These are phyloP conservation scores for Fusarium burgessii DNA, from an alignment of 2,329 filamentous ascomycete genomes.

Conservation along the genomic window DNA sequence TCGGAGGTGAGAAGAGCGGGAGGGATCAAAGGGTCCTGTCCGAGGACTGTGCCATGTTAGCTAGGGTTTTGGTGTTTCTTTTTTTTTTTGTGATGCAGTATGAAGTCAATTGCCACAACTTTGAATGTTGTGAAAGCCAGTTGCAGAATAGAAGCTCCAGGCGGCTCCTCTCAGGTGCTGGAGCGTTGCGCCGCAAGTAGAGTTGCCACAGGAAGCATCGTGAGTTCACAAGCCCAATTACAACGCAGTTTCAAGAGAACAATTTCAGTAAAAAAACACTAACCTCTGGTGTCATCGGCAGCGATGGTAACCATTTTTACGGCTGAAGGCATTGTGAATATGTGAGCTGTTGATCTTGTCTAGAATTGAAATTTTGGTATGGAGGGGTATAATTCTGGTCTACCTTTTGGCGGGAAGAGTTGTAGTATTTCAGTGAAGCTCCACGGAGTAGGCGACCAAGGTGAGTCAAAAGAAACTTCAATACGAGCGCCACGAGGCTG, in stretches of 20 bases:
- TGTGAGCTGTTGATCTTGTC: slow-evolving; percentile 35
- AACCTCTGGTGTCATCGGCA: slow-evolving; percentile 60
- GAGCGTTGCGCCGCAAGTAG: not conserved
- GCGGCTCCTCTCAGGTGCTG: not conserved
- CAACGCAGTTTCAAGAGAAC: not conserved
- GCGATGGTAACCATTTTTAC: slow-evolving; percentile 55
- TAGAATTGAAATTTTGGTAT: slow-evolving; percentile 27
- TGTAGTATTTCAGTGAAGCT: slow-evolving; percentile 33
- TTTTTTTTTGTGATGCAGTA: not conserved
- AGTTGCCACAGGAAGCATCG: slow-evolving; percentile 16
- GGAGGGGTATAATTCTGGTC: slow-evolving; percentile 28
- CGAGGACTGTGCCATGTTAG: slow-evolving; percentile 74
- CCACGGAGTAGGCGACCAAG: slow-evolving; percentile 24
- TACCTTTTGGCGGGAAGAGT: slow-evolving; percentile 30
- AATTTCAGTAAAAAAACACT: slow-evolving; percentile 38
- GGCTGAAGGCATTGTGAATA: slow-evolving; percentile 52
- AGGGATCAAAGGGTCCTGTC: slow-evolving; percentile 93
- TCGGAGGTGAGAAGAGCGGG: slow-evolving; percentile 89
- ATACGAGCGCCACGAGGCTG: slow-evolving; percentile 32
- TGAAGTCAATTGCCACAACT: not conserved
- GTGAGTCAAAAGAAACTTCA: slow-evolving; percentile 28
- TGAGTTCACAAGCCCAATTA: slow-evolving; percentile 6
- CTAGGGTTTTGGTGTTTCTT: not conserved
- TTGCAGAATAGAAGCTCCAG: not conserved
- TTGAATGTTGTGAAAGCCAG: not conserved